Conservation (phyloP, 2,329 filamentous ascomycete species). For the Coniochaeta hoffmannii region DNA sequence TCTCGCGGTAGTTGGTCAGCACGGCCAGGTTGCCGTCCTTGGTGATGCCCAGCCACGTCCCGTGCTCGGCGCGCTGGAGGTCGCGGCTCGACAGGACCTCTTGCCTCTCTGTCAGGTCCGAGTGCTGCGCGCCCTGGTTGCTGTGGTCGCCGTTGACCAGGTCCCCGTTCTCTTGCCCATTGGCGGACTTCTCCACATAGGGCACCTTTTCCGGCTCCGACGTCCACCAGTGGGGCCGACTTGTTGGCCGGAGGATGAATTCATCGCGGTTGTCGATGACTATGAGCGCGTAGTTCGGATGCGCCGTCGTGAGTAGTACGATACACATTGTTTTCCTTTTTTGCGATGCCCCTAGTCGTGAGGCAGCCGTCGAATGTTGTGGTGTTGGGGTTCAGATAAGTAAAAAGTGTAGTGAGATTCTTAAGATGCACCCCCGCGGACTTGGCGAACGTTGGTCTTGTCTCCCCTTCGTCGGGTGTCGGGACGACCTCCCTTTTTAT, state of each 20-base stretch:
- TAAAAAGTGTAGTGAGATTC: background rate
- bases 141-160: slow-evolving; percentile 6
- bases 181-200: slow-evolving; percentile 7
- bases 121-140: background rate
- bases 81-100: slow-evolving; percentile 53
- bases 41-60: slow-evolving; percentile 60
- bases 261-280: slow-evolving; percentile 74
- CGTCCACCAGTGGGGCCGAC: slow-evolving; percentile 57
- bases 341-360: background rate
- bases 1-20: slow-evolving; percentile 61
- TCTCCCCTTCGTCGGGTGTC: background rate
- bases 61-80: slow-evolving; percentile 52
- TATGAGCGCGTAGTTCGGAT: slow-evolving; percentile 68
- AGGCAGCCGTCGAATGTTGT: too few relatives aligned
- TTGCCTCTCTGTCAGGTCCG: slow-evolving; percentile 9
- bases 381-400: background rate
- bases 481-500: background rate
- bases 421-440: background rate
- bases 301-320: slow-evolving; percentile 65
- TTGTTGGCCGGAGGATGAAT: slow-evolving; percentile 58
- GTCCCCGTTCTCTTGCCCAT: slow-evolving; percentile 6
- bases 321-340: slow-evolving; percentile 57
- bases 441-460: background rate
- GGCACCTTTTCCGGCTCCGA: slow-evolving; percentile 30
- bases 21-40: slow-evolving; percentile 53